A percentile compares a stretch with the other conserved stretches of the same genome.
phyloP scores from a whole-genome alignment of 1,284 basidiomycete genomes.

The Schizophyllum amplum region DNA sequence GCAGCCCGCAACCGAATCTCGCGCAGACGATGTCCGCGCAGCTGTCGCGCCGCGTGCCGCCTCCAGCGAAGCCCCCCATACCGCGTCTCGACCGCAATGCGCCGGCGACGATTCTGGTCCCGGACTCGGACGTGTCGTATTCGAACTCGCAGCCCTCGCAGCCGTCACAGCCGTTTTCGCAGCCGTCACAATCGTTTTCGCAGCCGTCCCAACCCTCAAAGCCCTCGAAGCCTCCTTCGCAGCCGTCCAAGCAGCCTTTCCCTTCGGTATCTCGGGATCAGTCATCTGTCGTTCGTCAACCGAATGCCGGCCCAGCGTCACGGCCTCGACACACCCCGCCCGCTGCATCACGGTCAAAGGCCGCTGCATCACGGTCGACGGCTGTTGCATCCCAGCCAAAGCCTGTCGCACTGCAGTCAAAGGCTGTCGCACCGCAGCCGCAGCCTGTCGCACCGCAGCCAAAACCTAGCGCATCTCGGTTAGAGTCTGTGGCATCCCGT shows the following conservation, averaged over 20 bases:
- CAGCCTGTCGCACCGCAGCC: no score
- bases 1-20: constrained; percentile 6
- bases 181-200: not conserved
- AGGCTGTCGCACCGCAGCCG: no score
- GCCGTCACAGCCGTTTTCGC: constrained; percentile 10
- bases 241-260: not conserved
- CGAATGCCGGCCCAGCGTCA: not conserved
- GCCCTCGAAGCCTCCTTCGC: not conserved
- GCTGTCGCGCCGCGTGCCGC: constrained; percentile 19
- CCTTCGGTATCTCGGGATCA: no score
- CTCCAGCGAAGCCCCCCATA: constrained; percentile 26
- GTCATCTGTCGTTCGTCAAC: constrained; percentile 1
- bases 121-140: constrained; percentile 43
- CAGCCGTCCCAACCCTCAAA: constrained; percentile 1
- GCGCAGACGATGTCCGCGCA: constrained; percentile 11
- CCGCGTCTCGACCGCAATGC: constrained; percentile 14
- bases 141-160: constrained; percentile 21
- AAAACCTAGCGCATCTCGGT: no score
- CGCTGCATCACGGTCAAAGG: no score
- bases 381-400: no score
- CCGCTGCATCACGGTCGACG: no score
- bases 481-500: no score
- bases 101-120: constrained; percentile 34
- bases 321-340: no score
- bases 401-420: no score